Conservation (phyloP, 1,139 yeast species). For the Meyerozyma guilliermondii region DNA sequence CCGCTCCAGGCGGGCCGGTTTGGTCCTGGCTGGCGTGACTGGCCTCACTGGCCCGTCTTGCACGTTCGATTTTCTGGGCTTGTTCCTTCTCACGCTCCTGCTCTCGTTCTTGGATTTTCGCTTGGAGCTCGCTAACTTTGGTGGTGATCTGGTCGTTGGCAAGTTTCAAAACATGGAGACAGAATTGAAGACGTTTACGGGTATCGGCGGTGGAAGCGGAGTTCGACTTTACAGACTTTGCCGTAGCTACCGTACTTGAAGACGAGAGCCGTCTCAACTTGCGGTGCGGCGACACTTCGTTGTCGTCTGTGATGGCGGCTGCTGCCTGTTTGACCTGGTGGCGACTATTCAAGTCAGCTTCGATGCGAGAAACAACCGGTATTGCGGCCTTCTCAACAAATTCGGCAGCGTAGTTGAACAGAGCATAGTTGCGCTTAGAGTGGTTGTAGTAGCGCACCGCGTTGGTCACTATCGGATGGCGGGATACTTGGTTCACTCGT, state of each 20-base stretch:
- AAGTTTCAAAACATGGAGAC: slow-evolving; percentile 65
- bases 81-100: slow-evolving; percentile 14
- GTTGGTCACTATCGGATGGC: slow-evolving; percentile 48
- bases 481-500: slow-evolving; percentile 39
- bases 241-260: not conserved
- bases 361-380: slow-evolving; percentile 51
- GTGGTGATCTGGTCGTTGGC: slow-evolving; percentile 70
- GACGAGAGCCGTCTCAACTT: slow-evolving; percentile 1
- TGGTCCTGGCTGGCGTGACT: slow-evolving; percentile 3
- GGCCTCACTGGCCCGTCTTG: slow-evolving; percentile 5
- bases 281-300: not conserved
- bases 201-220: slow-evolving; percentile 34
- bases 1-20: slow-evolving; percentile 4
- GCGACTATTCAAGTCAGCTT: slow-evolving; percentile 38
- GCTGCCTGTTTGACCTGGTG: slow-evolving; percentile 23
- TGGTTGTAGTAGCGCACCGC: slow-evolving; percentile 58
- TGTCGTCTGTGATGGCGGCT: slow-evolving; percentile 5
- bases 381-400: slow-evolving; percentile 59
- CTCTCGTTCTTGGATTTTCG: slow-evolving; percentile 22
- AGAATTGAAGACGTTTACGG: slow-evolving; percentile 63
- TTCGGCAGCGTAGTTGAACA: slow-evolving; percentile 64
- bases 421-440: slow-evolving; percentile 49
- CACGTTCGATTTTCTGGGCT: slow-evolving; percentile 7
- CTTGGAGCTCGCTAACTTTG: slow-evolving; percentile 60
- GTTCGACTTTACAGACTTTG: not conserved